Conservation (phyloP, 257 asterid genomes). For the Nicotiana benthamiana region DNA sequence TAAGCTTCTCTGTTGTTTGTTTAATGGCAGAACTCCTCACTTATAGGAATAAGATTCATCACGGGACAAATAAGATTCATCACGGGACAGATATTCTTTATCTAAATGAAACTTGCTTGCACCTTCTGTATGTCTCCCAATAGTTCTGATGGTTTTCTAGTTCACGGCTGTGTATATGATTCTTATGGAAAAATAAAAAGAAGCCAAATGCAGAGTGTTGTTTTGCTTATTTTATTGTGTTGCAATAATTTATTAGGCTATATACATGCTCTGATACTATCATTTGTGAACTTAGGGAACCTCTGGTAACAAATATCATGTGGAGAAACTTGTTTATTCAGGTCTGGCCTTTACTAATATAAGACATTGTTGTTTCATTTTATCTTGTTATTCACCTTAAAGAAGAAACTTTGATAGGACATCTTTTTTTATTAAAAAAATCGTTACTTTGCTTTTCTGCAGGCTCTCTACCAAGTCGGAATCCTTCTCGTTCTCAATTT, state of each 20-base stretch:
- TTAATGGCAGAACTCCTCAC: constrained; percentile 2
- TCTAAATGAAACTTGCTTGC: not conserved
- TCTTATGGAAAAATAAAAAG: not conserved
- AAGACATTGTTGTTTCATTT: not conserved
- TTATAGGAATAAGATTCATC: not conserved
- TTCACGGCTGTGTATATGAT: not conserved
- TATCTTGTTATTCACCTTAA: not conserved
- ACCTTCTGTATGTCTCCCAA: not conserved
- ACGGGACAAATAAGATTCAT: not conserved
- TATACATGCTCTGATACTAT: constrained; percentile 6
- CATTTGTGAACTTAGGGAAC: constrained; percentile 53
- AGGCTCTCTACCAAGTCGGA: constrained; percentile 79
- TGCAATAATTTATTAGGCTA: not conserved
- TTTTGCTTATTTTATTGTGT: not conserved
- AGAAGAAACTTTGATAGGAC: not conserved
- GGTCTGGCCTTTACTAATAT: constrained; percentile 28
- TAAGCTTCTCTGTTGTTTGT: not conserved
- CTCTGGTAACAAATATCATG: constrained; percentile 89
- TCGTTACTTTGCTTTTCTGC: not conserved
- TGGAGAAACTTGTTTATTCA: constrained; percentile 92
- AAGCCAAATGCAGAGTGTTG: not conserved
- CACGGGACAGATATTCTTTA: not conserved
- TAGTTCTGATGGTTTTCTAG: not conserved
- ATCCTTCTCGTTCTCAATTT: constrained; percentile 73
- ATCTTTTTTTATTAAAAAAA: not conserved